Conservation (phyloP, 176 grass and related monocot genomes). For the Oryza australiensis region DNA sequence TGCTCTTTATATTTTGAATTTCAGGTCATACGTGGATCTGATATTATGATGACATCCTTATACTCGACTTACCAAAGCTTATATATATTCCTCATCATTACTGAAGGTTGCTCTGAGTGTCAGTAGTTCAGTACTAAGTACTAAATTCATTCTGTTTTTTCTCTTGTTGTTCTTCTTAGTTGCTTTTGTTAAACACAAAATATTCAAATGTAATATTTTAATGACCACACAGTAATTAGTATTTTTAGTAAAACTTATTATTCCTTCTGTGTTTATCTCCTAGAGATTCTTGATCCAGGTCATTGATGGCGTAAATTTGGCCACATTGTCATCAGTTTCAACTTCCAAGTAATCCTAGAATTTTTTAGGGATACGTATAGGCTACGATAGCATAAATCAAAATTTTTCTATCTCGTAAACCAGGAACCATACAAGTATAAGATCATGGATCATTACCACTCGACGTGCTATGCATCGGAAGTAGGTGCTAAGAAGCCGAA, state of each 20-base stretch:
- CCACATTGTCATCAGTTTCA: not conserved
- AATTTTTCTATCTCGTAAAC: no score
- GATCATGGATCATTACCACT: no score
- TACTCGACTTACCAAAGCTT: conserved; percentile 78
- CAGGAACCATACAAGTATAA: no score
- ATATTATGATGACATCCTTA: conserved; percentile 69
- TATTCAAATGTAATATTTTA: not conserved
- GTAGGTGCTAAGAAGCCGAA: no score
- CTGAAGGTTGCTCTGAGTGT: conserved; percentile 73
- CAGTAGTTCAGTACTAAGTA: conserved; percentile 1
- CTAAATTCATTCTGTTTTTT: conserved; percentile 8
- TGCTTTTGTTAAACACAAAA: not conserved
- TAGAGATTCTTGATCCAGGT: not conserved
- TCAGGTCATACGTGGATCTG: conserved; percentile 84
- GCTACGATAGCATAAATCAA: no score
- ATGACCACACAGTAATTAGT: not conserved
- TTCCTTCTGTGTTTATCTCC: not conserved
- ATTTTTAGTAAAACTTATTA: conserved; percentile 2
- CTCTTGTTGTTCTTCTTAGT: conserved; percentile 7
- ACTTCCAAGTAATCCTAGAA: not conserved
- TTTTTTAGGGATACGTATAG: not conserved
- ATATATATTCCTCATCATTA: conserved; percentile 69
- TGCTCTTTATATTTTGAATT: conserved; percentile 22
- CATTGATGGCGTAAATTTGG: not conserved
- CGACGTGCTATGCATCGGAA: no score